phyloP scores from a whole-genome alignment of 495 filamentous ascomycete genomes.

The Hyaloscypha bicolor region DNA sequence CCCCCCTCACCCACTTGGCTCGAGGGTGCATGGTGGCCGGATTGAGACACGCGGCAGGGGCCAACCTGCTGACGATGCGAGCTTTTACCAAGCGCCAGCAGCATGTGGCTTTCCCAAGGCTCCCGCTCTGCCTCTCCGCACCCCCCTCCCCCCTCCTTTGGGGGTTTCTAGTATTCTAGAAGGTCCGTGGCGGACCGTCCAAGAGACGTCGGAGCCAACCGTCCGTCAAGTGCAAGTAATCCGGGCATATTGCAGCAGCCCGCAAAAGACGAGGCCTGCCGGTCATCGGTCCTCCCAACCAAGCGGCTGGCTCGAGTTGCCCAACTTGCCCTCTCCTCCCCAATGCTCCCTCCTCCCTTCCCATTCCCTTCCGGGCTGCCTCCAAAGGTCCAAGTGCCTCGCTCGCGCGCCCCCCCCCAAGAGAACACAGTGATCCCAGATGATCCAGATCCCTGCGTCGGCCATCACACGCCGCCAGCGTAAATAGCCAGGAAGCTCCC shows the following conservation, averaged over 20 bases:
- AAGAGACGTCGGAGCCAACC: not conserved
- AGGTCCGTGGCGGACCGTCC: not conserved
- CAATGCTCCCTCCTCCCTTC: no score
- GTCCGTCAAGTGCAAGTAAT: constrained; percentile 4
- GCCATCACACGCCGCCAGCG: not conserved
- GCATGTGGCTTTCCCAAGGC: not conserved
- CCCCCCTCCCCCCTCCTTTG: constrained; percentile 6
- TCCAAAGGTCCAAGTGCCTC: not conserved
- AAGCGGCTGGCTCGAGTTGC: no score
- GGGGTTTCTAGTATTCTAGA: constrained; percentile 13
- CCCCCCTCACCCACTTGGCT: not conserved
- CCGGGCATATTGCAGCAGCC: not conserved
- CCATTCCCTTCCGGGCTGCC: no score
- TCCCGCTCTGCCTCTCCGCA: no score
- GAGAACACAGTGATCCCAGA: not conserved
- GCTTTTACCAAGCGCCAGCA: constrained; percentile 12
- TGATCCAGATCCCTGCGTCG: not conserved
- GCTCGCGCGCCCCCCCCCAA: not conserved
- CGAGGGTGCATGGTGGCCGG: not conserved
- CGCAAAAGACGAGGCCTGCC: not conserved
- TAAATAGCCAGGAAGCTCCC: not conserved
- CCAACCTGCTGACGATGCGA: constrained; percentile 21
- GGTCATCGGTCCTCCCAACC: not conserved
- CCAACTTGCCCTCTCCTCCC: no score
- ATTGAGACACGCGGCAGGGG: constrained; percentile 17